Base-by-base conservation (phyloP, 495 filamentous ascomycete genomes). In the Aspergillus mulundensis region DNA sequence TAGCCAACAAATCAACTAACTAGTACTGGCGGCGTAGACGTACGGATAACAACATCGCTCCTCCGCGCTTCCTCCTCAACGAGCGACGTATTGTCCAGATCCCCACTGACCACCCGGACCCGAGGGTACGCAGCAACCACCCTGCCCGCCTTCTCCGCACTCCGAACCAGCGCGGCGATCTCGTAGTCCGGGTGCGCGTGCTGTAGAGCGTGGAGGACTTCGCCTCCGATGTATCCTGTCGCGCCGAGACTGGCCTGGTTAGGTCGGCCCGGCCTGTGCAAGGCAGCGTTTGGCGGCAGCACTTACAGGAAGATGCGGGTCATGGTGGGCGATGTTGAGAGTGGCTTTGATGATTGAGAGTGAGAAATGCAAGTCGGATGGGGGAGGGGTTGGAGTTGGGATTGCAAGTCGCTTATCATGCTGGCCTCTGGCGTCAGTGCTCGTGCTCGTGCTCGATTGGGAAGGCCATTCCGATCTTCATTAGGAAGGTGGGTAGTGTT, bases 211-310 rank as follows among this genome's bases (percentile, higher is more conserved):
- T 82, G 77, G 36, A 88, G 76, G 38, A 77, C 71, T 59, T 89
- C 82, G 16, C 88, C 86, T 36, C 85, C 87, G 57, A 89, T 84
- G 63, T 88, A 90, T 49, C 87, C 86, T 54, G 76, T 83, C 12
- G 72, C 76, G 42, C 84, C 81, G 16, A 72, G 78, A 21, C 79
- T 80, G 34, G 7, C 7, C 32, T 15, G 12, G 11, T 36, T 15
- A 36, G n/a, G n/a, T n/a, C n/a, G n/a, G n/a, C n/a, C n/a, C n/a
- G 32, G 6, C 8, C 32, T 10, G 32, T 10, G 32, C 12, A n/a
- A n/a, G 12, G 32, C 12, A 36, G 32, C 5, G 12, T 36, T 2
- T 36, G 5, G 32, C 32, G 7, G 32, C 8, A 10, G 11, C 7
- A 36, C 32, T 36, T 10, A 36, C 32, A 36, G 32, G 12, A 36